Evolutionary conservation across 176 grass and related monocot genomes (phyloP), one percentile per base, ranked within the genome.

Genomic region (Oryza officinalis): DNA sequence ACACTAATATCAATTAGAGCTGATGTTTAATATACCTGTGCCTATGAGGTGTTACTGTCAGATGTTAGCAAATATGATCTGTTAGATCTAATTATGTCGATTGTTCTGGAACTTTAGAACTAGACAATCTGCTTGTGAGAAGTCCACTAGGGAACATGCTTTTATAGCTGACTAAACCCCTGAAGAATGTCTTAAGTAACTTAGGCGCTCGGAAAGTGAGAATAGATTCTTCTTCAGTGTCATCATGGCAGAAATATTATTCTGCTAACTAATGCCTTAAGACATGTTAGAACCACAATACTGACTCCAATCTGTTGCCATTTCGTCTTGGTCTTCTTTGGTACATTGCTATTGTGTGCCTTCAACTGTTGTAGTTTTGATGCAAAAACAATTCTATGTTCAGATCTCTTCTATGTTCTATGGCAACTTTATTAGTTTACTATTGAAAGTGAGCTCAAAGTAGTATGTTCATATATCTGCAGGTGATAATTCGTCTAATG

Each of bases 401-500:
- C 32, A 4, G 6, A 54, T 76, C 40, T 17, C 22, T n/a, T 23
- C 20, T 59, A 63, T 78, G 17, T 6, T 66, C 33, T 30, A 41
- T 67, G 27, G 27, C 9, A n/a, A 25, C 13, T 4, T 72, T 67
- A 12, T 1, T 90, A 77, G 12, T 83, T 75, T 87, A 13, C 46
- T 79, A 13, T 63, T 49, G 46, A 35, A 50, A 80, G 5, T 80
- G 40, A 38, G 2, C 63, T 80, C 9, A 87, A 65, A 69, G 0
- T 38, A 63, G 2, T 44, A 38, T 83, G 69, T 57, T 0, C 31
- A 75, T 86, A 3, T 69, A 12, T 65, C 22, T 18, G 22, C 83
- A 94, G 92, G 92, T 94, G 69, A 97, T 97, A 90, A 90, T 97
- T 69, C 89, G 72, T 22, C 78, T 76, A 67, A 97, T 92, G 92